Percentiles rank a stretch among this genome's conserved stretches.
Evolutionary conservation across 169 alveolate genomes (phyloP).

Genomic region (Plasmodium cynomolgi): DNA sequence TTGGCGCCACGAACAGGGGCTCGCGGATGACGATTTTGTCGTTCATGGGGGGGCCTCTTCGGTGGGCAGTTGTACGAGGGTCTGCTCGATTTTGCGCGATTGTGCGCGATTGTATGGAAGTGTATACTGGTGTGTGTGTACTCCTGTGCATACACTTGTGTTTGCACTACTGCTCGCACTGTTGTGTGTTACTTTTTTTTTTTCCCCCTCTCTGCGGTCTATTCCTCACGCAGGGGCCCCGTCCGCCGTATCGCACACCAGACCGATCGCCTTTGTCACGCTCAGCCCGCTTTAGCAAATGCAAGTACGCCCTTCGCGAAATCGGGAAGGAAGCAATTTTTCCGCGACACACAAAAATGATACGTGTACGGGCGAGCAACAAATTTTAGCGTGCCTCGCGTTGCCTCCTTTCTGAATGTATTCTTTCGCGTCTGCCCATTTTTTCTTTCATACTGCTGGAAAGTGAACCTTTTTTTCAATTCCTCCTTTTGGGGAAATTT

Average conservation of each 20-base stretch:
- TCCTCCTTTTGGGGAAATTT: not conserved
- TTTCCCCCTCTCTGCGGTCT: not conserved
- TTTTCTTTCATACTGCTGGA: not conserved
- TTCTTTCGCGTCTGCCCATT: not conserved
- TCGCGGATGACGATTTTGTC: conserved; percentile 61
- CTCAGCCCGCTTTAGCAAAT: not conserved
- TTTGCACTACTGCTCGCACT: not conserved
- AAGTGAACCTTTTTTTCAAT: not conserved
- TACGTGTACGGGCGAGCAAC: not conserved
- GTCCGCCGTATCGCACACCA: not conserved
- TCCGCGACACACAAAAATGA: not conserved
- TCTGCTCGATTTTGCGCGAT: too few relatives aligned
- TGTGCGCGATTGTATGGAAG: not conserved
- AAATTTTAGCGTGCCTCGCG: not conserved
- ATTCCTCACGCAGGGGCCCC: not conserved
- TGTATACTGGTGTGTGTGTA: not conserved
- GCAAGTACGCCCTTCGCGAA: not conserved
- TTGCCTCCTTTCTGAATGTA: not conserved
- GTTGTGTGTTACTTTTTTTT: not conserved
- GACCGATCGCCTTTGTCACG: not conserved
- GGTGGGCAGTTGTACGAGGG: too few relatives aligned
- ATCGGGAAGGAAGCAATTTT: not conserved
- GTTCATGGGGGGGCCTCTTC: conserved; percentile 6
- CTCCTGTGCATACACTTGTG: not conserved
- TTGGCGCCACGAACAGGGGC: conserved; percentile 52